Percentiles rank a stretch among this genome's conserved stretches.
Conservation (phyloP, 176 grass and related monocot genomes). For the Aegilops sharonensis region DNA sequence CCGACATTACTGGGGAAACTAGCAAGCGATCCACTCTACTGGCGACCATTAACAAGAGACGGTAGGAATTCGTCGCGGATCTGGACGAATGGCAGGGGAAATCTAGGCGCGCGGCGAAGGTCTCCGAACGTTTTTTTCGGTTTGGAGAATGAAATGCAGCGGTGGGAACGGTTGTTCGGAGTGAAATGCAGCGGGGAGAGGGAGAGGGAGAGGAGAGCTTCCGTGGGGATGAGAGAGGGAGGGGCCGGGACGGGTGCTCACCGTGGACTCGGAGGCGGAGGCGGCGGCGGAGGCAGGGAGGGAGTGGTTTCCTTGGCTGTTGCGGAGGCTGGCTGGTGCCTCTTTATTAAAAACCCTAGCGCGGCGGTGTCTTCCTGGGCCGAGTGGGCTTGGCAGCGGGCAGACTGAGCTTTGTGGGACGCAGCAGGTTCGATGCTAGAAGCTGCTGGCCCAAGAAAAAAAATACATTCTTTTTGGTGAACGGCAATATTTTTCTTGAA, state of each 20-base stretch:
- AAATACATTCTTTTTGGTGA: too few relatives aligned
- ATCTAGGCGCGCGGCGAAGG: not conserved
- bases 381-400: not conserved
- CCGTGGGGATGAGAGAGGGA: not conserved
- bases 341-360: not conserved
- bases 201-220: not conserved
- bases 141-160: not conserved
- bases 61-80: not conserved
- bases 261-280: not conserved
- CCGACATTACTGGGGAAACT: conserved; percentile 31
- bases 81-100: not conserved
- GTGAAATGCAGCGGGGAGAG: too few relatives aligned
- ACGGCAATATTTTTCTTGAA: too few relatives aligned
- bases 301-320: not conserved
- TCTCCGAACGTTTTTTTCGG: not conserved
- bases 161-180: not conserved
- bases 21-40: not conserved
- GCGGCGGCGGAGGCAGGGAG: not conserved
- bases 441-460: too few relatives aligned
- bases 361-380: not conserved
- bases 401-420: too few relatives aligned
- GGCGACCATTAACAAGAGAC: not conserved
- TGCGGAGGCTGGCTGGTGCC: not conserved
- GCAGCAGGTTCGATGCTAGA: too few relatives aligned
- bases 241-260: not conserved